phyloP scores from a whole-genome alignment of 2,329 filamentous ascomycete species.

The Cordyceps militaris region DNA sequence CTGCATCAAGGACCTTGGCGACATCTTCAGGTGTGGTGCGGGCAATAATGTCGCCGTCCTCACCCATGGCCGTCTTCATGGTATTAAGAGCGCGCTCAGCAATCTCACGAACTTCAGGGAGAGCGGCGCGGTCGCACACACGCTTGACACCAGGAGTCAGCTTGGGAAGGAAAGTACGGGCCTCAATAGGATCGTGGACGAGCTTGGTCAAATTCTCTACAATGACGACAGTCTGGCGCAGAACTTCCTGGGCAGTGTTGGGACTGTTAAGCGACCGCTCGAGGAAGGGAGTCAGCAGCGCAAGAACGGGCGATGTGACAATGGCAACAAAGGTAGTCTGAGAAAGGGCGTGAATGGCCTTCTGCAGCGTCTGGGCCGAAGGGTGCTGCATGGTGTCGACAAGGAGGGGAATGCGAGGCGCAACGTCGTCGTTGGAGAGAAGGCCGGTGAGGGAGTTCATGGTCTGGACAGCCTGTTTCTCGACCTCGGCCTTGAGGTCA shows the following conservation, averaged over 20 bases:
- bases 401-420: slow-evolving; percentile 81
- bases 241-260: slow-evolving; percentile 83
- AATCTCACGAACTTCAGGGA: slow-evolving; percentile 90
- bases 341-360: slow-evolving; percentile 92
- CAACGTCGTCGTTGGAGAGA: slow-evolving; percentile 94
- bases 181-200: slow-evolving; percentile 91
- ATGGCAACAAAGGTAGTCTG: slow-evolving; percentile 98
- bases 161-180: slow-evolving; percentile 89
- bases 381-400: slow-evolving; percentile 95
- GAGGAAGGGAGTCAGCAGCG: slow-evolving; percentile 86
- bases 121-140: slow-evolving; percentile 78
- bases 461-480: slow-evolving; percentile 83
- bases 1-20: slow-evolving; percentile 62
- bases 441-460: slow-evolving; percentile 88
- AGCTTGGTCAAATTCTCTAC: slow-evolving; percentile 98
- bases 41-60: slow-evolving; percentile 58
- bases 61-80: slow-evolving; percentile 88
- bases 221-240: slow-evolving; percentile 92
- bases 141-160: slow-evolving; percentile 87
- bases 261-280: slow-evolving; percentile 92
- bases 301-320: slow-evolving; percentile 91
- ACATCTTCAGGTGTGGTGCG: slow-evolving; percentile 68
- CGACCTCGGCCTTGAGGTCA: slow-evolving; percentile 82
- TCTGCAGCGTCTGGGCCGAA: slow-evolving; percentile 78
- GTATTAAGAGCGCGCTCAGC: slow-evolving; percentile 74